These are phyloP conservation scores for Dothideomycetes sp. DNA, from an alignment of 2,329 filamentous ascomycete species.

Conservation along the genomic window DNA sequence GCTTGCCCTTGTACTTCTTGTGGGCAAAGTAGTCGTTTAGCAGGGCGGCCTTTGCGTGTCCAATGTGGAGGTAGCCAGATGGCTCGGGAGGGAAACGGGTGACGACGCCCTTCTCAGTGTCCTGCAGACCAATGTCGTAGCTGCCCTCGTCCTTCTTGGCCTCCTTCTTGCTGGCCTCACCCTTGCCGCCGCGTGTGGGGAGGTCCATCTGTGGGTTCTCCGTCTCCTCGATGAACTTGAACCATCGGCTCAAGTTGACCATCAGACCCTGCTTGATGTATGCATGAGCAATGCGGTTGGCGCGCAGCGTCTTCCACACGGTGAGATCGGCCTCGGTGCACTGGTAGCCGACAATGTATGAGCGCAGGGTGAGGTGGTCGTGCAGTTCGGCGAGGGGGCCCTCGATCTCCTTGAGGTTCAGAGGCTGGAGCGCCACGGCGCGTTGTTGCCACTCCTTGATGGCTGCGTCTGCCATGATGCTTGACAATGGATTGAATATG, in stretches of 20 bases:
- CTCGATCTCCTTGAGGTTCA: slow-evolving; percentile 77
- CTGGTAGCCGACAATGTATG: slow-evolving; percentile 72
- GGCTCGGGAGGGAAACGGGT: slow-evolving; percentile 91
- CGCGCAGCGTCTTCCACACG: slow-evolving; percentile 72
- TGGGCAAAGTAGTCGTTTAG: slow-evolving; percentile 97
- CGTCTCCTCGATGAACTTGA: slow-evolving; percentile 68
- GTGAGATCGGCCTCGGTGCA: slow-evolving; percentile 68
- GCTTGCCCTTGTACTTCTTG: slow-evolving; percentile 79
- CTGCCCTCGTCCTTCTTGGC: slow-evolving; percentile 74
- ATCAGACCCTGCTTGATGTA: slow-evolving; percentile 70
- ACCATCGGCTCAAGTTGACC: slow-evolving; percentile 76
- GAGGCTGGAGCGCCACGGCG: slow-evolving; percentile 38
- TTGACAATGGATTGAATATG: too few relatives aligned
- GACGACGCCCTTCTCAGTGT: slow-evolving; percentile 79
- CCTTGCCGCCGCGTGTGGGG: slow-evolving; percentile 34
- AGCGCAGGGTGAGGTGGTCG: slow-evolving; percentile 75
- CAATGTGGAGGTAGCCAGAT: slow-evolving; percentile 90
- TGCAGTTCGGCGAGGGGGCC: slow-evolving; percentile 66
- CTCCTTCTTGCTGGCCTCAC: slow-evolving; percentile 60
- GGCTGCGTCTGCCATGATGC: slow-evolving; percentile 16
- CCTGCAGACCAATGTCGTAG: slow-evolving; percentile 79
- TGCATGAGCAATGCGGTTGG: slow-evolving; percentile 72
- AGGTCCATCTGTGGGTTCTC: slow-evolving; percentile 58
- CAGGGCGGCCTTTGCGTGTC: slow-evolving; percentile 86
- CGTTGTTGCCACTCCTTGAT: slow-evolving; percentile 46